Base-by-base conservation (phyloP, 2,329 filamentous ascomycete genomes). In the Colletotrichum abscissum region DNA sequence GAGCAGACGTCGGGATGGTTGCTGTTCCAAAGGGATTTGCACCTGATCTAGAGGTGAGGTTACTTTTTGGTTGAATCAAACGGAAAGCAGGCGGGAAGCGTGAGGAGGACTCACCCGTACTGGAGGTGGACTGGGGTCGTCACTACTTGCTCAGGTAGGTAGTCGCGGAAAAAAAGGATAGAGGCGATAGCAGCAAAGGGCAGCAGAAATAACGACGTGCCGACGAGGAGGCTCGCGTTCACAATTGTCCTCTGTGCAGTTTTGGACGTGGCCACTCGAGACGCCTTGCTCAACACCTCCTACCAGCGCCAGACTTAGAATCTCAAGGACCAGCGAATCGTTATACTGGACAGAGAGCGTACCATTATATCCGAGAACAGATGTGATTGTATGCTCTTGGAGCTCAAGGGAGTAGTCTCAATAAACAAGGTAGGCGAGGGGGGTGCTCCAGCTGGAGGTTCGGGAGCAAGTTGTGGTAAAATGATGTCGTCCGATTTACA, bases 51-150 rank as follows among this genome's bases (percentile, higher is more conserved):
- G 28, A 38, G 5, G 11, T 8, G 24, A 38, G 26, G 38, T 75
- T 38, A 52, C 35, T 1, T 72, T 67, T 66, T 58, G 28, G 11
- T 22, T 38, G 30, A 38, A 54, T 6, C 5, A 35, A 35, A 33
- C 30, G 22, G 12, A n/a, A 16, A 54, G 22, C 33, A 33, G 12
- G n/a, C 11, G 35, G 35, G 49, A 33, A 33, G 28, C 38, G 60
- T 11, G 28, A 11, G 56, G 26, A 14, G 28, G 38, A 81, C 84
- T 74, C 79, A 90, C 88, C 89, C 88, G 81, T 91, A 91, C 79
- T 91, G 89, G 8, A 91, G 80, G 77, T 90, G 85, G 5, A 91
- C 79, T 19, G 89, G 88, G 54, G 86, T 79, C 0, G 85, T 85
- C 22, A 88, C 84, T 58, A 89, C 82, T 77, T 88, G 86, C 74